These are phyloP conservation scores for Collybia mongolica DNA, from an alignment of 768 basidiomycete genomes.

Conservation along the genomic window DNA sequence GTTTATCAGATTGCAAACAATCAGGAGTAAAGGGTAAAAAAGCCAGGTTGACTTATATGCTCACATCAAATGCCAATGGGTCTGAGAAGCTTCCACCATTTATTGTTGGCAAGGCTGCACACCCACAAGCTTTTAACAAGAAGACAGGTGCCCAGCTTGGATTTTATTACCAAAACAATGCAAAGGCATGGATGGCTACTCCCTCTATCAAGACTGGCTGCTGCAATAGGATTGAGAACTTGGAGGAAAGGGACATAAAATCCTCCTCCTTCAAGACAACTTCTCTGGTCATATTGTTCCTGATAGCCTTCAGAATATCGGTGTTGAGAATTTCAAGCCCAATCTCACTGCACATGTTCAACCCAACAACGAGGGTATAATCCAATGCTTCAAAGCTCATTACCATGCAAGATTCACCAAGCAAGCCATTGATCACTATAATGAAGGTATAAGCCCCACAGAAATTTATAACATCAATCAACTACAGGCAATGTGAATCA, in stretches of 20 bases:
- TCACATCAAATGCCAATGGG: conserved; percentile 19
- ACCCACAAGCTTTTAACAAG: conserved; percentile 15
- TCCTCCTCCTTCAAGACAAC: conserved; percentile 20
- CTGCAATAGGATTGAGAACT: conserved; percentile 12
- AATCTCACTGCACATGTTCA: conserved; percentile 23
- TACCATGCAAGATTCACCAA: conserved; percentile 18
- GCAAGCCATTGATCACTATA: conserved; percentile 17
- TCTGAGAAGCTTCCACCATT: conserved; percentile 10
- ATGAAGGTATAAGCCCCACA: conserved; percentile 7
- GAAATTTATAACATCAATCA: conserved; percentile 21
- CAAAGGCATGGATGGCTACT: conserved; percentile 21
- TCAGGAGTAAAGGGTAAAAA: conserved; percentile 16
- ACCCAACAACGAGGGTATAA: conserved; percentile 22
- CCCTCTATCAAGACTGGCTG: conserved; percentile 20
- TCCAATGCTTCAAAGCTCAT: conserved; percentile 20
- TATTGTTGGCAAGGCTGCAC: conserved; percentile 15
- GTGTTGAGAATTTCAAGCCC: conserved; percentile 14
- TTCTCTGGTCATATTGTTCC: conserved; percentile 12
- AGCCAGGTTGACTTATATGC: conserved; percentile 14
- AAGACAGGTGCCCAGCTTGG: conserved; percentile 17
- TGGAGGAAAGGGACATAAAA: conserved; percentile 8
- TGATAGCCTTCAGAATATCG: conserved; percentile 6
- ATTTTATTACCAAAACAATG: conserved; percentile 20
- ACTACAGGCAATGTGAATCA: not conserved
- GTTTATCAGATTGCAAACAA: not conserved